Conservation (phyloP, 208 protist genomes). For the Acanthamoeba rhysodes region DNA sequence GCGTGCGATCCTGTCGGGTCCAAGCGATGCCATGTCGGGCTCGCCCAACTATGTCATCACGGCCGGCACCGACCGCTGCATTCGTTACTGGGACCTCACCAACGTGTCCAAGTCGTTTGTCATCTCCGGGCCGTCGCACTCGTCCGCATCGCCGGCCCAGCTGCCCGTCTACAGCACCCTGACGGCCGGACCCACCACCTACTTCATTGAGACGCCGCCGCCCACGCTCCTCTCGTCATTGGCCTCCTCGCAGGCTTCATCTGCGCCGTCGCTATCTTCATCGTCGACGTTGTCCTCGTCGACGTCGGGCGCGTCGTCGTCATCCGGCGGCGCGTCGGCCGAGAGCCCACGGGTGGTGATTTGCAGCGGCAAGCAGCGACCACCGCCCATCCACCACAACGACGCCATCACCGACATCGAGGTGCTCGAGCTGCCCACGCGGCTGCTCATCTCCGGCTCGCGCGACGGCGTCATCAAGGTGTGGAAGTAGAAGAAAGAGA, state of each 20-base stretch:
- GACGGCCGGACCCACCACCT: not conserved
- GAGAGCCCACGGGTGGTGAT: not conserved
- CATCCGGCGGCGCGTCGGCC: not conserved
- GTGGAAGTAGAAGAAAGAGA: conserved; percentile 79
- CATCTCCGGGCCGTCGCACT: conserved; percentile 64
- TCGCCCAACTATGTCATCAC: conserved; percentile 79
- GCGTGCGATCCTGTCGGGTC: not conserved
- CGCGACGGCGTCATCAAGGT: conserved; percentile 85
- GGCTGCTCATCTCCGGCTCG: conserved; percentile 82
- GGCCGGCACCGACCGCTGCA: conserved; percentile 81
- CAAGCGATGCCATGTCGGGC: not conserved
- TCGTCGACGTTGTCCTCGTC: not conserved
- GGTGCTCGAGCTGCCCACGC: conserved; percentile 80
- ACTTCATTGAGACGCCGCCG: conserved; percentile 27
- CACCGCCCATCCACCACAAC: conserved; percentile 81
- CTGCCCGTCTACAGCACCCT: conserved; percentile 26
- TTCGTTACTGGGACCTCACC: conserved; percentile 82
- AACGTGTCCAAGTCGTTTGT: conserved; percentile 77
- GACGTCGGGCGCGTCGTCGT: not conserved
- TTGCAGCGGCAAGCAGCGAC: conserved; percentile 7
- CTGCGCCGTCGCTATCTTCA: not conserved
- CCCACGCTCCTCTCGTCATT: not conserved
- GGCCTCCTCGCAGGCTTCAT: not conserved
- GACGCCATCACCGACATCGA: conserved; percentile 83
- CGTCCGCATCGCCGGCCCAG: not conserved